Base-by-base conservation (phyloP, 495 filamentous ascomycete species). In the Talaromyces wortmannii region DNA sequence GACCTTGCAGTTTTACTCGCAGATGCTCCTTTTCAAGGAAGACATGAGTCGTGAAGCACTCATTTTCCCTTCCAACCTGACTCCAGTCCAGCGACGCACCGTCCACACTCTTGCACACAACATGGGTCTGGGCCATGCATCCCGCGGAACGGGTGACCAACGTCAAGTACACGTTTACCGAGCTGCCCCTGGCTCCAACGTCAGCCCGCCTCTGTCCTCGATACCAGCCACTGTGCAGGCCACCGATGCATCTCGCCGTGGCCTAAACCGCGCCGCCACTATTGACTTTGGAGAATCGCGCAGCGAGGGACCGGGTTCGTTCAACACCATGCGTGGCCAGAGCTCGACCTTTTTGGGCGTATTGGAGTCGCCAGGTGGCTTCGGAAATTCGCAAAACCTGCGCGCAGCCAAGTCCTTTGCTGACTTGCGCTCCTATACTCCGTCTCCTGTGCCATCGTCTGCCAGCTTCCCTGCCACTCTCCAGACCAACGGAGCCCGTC, bases 331-430 rank as follows among this genome's bases (percentile, higher is more conserved):
- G 46, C 87, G 90, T 43, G 79, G 88, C 47, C 89, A 92, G 60
- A 81, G 81, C 33, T 81, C 84, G 31, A 86, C 85, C 45, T 86
- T 92, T 46, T 77, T 97, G 44, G 90, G 91, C 45, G 84, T 95
- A 54, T 80, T 92, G 16, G 88, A 90, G 59, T 95, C 92, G 51
- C 89, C 91, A 0, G 85, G 86, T 43, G 81, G 81, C 55, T 78
- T 82, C 46, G 81, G 80, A 53, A 78, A 80, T 17, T 76, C 78
- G 31, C 83, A 83, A 59, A 94, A 91, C 67, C 82, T 98, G n/a
- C 88, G 94, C 18, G 88, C 88, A 31, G 94, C 95, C 59, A 97
- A 97, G 74, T 97, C 92, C 17, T 96, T 96, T 66, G 94, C 92
- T 45, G 94, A 98, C 67, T 74, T 98, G 58, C 88, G 92, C 56